Evolutionary conservation across 2,329 filamentous ascomycete species (phyloP).

Genomic region (Achaetomium macrosporum): DNA sequence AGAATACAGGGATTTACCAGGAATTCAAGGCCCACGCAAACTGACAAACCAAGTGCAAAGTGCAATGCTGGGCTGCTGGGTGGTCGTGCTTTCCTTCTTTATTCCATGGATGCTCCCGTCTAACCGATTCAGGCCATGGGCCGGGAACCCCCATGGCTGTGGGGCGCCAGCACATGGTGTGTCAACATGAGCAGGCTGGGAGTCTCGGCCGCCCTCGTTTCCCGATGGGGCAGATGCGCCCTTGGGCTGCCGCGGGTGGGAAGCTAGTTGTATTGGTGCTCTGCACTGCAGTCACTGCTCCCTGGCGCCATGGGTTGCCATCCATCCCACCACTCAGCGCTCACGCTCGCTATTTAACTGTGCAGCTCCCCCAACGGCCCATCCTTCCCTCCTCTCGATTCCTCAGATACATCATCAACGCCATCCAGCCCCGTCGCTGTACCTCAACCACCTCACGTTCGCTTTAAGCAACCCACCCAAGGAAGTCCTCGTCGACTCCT

Average conservation of each 20-base stretch:
- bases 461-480: slow-evolving; percentile 35
- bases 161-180: slow-evolving; percentile 19
- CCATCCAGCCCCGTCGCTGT: slow-evolving; percentile 35
- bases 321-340: slow-evolving; percentile 9
- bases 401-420: slow-evolving; percentile 32
- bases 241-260: neutral
- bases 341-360: slow-evolving; percentile 28
- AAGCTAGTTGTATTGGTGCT: neutral
- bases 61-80: neutral
- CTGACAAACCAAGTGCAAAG: too few species aligned
- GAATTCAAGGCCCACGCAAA: too few species aligned
- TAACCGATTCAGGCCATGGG: slow-evolving; percentile 5
- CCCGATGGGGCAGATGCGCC: slow-evolving; percentile 20
- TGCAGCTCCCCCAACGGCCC: slow-evolving; percentile 27
- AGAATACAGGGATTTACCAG: too few species aligned
- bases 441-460: slow-evolving; percentile 31
- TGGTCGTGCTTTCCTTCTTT: slow-evolving; percentile 1
- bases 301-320: neutral
- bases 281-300: neutral
- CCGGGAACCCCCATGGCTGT: slow-evolving; percentile 1
- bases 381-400: slow-evolving; percentile 27
- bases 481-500: slow-evolving; percentile 71
- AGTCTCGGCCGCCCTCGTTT: slow-evolving; percentile 17
- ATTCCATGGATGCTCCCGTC: neutral
- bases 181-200: neutral